Percentiles rank a stretch among this genome's conserved stretches.
phyloP scores from a whole-genome alignment of 257 asterid genomes.

The Leonotis leonurus region DNA sequence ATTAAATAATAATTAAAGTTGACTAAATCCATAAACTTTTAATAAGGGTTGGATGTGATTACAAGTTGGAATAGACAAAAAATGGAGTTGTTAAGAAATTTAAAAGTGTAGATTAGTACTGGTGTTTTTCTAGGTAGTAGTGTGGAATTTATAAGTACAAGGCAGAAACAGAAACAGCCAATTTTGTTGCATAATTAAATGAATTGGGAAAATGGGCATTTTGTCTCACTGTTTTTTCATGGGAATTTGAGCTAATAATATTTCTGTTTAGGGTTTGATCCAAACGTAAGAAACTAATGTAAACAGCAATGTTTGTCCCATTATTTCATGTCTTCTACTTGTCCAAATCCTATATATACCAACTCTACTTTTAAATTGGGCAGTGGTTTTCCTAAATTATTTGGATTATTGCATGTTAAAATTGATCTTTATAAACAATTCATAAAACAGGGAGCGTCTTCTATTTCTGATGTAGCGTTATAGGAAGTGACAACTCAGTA shows the following conservation, averaged over 20 bases:
- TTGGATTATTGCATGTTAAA: background rate
- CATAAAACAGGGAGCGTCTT: no score
- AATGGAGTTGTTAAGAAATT: constrained; percentile 6
- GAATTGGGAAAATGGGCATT: constrained; percentile 26
- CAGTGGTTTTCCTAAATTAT: background rate
- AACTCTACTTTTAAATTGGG: background rate
- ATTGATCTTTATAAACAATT: no score
- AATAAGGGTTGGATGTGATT: background rate
- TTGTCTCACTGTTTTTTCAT: constrained; percentile 22
- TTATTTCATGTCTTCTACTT: background rate
- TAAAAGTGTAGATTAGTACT: no score
- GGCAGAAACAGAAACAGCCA: constrained; percentile 35
- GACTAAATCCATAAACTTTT: constrained; percentile 29
- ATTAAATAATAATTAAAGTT: constrained; percentile 26
- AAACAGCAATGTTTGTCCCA: constrained; percentile 17
- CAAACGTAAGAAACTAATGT: constrained; percentile 17
- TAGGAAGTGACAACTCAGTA: no score
- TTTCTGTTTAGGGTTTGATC: background rate
- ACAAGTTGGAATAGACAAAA: constrained; percentile 29
- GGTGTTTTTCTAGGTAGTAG: constrained; percentile 4
- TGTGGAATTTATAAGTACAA: constrained; percentile 34
- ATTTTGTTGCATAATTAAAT: constrained; percentile 1
- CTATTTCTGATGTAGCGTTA: no score
- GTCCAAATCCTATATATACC: constrained; percentile 1
- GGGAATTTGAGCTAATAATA: constrained; percentile 17